Evolutionary conservation across 2,329 filamentous ascomycete genomes (phyloP), one percentile per base, ranked within the genome.

Genomic region (Colletotrichum brevisporum): DNA sequence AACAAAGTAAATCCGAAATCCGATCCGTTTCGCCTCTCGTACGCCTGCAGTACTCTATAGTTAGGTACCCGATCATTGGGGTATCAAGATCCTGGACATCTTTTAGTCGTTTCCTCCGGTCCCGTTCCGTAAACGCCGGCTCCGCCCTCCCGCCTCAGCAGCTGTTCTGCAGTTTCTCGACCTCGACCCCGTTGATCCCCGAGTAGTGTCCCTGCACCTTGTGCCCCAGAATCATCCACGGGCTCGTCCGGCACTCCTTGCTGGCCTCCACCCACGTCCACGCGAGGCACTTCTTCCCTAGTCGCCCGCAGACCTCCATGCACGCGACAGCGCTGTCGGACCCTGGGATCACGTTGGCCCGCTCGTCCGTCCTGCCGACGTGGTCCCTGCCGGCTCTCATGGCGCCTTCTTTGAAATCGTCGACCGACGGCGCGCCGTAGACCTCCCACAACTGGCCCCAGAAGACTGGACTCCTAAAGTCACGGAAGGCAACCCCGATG

Each of bases 391-490:
- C 79, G 26, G 74, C 59, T 62, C 80, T 76, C 63, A 83, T 77
- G 21, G 81, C 80, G 73, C 53, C 74, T 72, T 59, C 41, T 39
- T 78, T 75, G 64, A 85, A 80, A 9, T 76, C 76, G 13, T 78
- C 76, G 70, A 85, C 74, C 56, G 80, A 75, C 52, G 81, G 78
- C 45, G 78, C 78, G 15, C 81, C 82, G 72, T 86, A 88, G 15
- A 86, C 78, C 53, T 80, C 76, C 81, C 85, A 86, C 26, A 89
- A 72, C 51, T 87, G 81, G 43, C 81, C 78, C 86, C 86, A 88
- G 60, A 83, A 78, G 6, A 88, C 78, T 0, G 85, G 83, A 50
- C 78, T 74, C 26, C 76, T 73, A 53, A 79, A 72, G 21, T 76
- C 73, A 13, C 78, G 76, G 66, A 88, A 83, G 15, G 76, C 77